Evolutionary conservation across 805 yeast species (phyloP).

Genomic region (Candida pseudofarinosa): DNA sequence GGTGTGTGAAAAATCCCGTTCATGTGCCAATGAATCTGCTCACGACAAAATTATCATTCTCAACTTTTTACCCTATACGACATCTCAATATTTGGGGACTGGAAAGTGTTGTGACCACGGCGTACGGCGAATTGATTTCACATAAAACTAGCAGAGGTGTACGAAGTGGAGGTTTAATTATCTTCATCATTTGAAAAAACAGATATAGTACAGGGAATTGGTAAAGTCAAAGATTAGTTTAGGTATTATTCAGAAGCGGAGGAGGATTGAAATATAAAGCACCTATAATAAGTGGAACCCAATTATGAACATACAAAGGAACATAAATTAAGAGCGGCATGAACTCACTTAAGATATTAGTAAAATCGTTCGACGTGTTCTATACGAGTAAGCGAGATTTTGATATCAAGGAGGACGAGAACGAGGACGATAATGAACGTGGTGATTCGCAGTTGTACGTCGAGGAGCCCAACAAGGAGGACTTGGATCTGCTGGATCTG

Average conservation of each 20-base stretch:
- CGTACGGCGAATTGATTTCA: neutral
- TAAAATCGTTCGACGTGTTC: slow-evolving; percentile 27
- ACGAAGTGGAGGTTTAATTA: too few relatives aligned
- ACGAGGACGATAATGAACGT: neutral
- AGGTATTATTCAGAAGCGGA: neutral
- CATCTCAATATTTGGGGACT: neutral
- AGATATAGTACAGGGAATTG: neutral
- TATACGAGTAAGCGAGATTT: slow-evolving; percentile 13
- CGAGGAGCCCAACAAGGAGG: neutral
- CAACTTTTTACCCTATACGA: neutral
- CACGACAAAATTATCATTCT: neutral
- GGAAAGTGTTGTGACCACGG: neutral
- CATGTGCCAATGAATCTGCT: neutral
- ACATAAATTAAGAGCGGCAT: slow-evolving; percentile 10
- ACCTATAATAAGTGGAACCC: neutral
- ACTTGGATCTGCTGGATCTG: neutral
- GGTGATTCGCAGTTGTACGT: neutral
- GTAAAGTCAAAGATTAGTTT: too few relatives aligned
- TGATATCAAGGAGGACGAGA: slow-evolving; percentile 4
- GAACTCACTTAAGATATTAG: slow-evolving; percentile 34
- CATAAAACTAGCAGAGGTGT: too few relatives aligned
- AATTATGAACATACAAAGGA: slow-evolving; percentile 2
- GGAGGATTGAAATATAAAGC: neutral
- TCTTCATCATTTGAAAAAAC: too few relatives aligned
- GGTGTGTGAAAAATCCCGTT: too few relatives aligned